phyloP scores from a whole-genome alignment of 1,284 basidiomycete species.

The Trichosporon sp. region DNA sequence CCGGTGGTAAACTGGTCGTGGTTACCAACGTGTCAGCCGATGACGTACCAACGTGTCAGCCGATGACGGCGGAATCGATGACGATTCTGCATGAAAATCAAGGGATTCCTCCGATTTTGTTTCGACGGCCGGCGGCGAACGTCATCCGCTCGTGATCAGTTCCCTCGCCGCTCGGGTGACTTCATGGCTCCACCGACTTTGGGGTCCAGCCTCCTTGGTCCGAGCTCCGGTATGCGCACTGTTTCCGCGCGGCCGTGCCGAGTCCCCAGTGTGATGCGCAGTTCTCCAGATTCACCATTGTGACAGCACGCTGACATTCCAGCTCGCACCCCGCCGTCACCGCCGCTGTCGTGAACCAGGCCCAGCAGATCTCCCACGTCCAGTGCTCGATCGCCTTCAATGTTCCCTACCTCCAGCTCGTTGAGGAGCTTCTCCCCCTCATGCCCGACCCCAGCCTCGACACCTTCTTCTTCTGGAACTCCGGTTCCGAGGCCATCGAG shows the following conservation, averaged over 20 bases:
- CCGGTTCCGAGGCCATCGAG: conserved; percentile 56
- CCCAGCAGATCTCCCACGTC: conserved; percentile 73
- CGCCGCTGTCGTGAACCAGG: conserved; percentile 80
- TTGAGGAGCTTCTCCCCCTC: conserved; percentile 34
- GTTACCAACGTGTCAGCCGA: no score
- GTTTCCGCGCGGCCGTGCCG: conserved; percentile 1
- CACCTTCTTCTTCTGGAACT: conserved; percentile 96
- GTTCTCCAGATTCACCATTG: background rate
- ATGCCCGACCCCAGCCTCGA: conserved; percentile 40
- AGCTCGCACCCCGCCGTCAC: conserved; percentile 84
- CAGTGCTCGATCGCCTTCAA: conserved; percentile 59
- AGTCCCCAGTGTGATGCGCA: background rate
- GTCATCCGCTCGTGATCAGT: background rate
- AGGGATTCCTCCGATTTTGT: background rate
- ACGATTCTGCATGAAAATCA: background rate
- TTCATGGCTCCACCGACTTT: conserved; percentile 15
- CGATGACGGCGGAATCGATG: background rate
- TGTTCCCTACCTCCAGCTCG: conserved; percentile 33
- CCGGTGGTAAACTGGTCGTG: background rate
- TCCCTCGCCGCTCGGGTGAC: background rate
- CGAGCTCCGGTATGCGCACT: conserved; percentile 14
- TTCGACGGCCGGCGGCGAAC: background rate
- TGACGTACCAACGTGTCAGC: no score
- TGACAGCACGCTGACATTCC: conserved; percentile 34
- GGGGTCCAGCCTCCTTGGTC: background rate